Conservation (phyloP, 1,284 basidiomycete species). For the Neotropicomus parvogracilis region DNA sequence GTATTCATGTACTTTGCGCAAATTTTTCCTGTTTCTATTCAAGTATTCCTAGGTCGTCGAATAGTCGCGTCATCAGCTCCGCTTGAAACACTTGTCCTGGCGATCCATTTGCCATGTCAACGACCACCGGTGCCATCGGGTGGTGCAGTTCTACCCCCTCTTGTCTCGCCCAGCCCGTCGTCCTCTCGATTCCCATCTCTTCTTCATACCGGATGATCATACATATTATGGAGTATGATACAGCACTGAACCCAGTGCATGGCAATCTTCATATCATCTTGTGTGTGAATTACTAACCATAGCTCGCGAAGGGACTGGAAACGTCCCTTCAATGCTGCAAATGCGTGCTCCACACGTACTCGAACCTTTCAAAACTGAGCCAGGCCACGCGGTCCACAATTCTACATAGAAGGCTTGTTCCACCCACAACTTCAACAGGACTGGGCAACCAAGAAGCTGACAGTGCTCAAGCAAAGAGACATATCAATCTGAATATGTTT, state of each 20-base stretch:
- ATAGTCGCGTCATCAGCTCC: no score
- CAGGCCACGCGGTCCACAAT: no score
- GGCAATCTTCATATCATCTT: not conserved
- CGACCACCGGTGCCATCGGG: not conserved
- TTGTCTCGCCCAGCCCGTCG: not conserved
- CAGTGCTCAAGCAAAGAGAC: no score
- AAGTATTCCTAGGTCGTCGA: no score
- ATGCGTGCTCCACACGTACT: not conserved
- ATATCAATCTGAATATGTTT: no score
- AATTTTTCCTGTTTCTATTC: no score
- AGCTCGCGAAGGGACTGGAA: slow-evolving; percentile 4
- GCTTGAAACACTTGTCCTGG: no score
- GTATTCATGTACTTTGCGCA: no score
- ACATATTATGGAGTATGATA: slow-evolving; percentile 9
- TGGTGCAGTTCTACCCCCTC: not conserved
- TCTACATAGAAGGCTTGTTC: no score
- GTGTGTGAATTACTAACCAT: not conserved
- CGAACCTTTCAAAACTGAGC: no score
- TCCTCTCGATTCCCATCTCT: not conserved
- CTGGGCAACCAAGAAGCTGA: no score
- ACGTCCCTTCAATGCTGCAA: not conserved
- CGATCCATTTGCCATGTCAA: not conserved
- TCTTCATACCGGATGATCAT: not conserved
- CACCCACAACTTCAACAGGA: no score
- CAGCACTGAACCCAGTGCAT: slow-evolving; percentile 3